These are phyloP conservation scores for Boletus subluridellus DNA, from an alignment of 1,284 basidiomycete genomes.

Conservation along the genomic window DNA sequence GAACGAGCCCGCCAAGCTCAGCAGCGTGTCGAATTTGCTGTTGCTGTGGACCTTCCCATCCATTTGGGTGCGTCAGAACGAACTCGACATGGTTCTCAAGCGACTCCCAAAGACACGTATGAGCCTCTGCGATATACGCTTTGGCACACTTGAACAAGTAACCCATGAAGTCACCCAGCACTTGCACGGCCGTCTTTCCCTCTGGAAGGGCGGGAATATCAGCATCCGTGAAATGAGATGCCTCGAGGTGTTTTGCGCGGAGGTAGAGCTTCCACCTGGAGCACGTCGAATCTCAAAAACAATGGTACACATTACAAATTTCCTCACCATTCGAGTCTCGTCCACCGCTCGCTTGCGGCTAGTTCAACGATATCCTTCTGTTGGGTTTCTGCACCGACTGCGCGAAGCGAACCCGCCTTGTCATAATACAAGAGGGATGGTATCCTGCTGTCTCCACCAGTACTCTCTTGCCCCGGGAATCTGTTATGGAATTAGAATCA, in stretches of 20 bases:
- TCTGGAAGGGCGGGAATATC: conserved; percentile 44
- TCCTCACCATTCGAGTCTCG: conserved; percentile 47
- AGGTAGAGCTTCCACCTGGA: conserved; percentile 57
- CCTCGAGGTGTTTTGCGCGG: conserved; percentile 36
- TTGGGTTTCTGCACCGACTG: conserved; percentile 49
- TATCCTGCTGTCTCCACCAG: conserved; percentile 45
- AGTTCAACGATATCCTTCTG: conserved; percentile 36
- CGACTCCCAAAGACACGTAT: conserved; percentile 37
- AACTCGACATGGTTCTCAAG: conserved; percentile 33
- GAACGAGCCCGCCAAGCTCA: conserved; percentile 31
- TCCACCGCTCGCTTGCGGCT: conserved; percentile 42
- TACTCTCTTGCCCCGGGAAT: conserved; percentile 40
- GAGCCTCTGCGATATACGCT: conserved; percentile 45
- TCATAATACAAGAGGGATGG: conserved; percentile 54
- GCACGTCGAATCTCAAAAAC: background rate
- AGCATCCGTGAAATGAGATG: conserved; percentile 18
- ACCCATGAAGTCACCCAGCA: conserved; percentile 49
- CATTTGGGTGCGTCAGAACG: conserved; percentile 42
- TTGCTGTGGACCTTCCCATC: conserved; percentile 42
- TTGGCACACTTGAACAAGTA: conserved; percentile 47
- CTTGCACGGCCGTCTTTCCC: conserved; percentile 42
- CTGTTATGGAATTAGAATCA: conserved; percentile 24
- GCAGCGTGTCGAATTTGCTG: conserved; percentile 37
- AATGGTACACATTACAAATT: too few relatives aligned
- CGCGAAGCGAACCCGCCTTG: conserved; percentile 39